phyloP scores from a whole-genome alignment of 306 rosid species.

The Gillenia trifoliata region DNA sequence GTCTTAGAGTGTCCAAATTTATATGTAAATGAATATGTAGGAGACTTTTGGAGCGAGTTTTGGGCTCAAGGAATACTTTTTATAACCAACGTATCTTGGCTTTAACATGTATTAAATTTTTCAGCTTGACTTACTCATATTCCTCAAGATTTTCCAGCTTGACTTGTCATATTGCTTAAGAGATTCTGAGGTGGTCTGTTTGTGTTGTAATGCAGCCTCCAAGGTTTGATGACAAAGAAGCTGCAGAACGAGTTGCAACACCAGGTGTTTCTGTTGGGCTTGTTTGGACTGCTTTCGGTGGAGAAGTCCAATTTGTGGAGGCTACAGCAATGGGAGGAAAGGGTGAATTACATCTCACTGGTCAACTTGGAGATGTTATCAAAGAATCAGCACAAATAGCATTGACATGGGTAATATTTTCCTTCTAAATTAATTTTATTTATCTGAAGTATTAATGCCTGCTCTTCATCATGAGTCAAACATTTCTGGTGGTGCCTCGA shows the following conservation, averaged over 20 bases:
- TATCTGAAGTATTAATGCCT: slow-evolving; percentile 14
- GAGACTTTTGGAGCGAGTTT: neutral
- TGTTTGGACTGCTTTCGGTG: slow-evolving; percentile 97
- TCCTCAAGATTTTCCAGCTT: neutral
- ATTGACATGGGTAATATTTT: slow-evolving; percentile 77
- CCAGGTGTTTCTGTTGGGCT: slow-evolving; percentile 93
- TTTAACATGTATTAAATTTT: neutral
- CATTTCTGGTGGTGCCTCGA: neutral
- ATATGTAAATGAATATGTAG: slow-evolving; percentile 1
- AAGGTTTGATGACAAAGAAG: slow-evolving; percentile 78
- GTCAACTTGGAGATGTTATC: slow-evolving; percentile 97
- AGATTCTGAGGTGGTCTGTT: neutral
- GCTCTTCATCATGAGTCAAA: neutral
- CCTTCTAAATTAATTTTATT: slow-evolving; percentile 3
- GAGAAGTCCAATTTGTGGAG: slow-evolving; percentile 99
- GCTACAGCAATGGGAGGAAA: slow-evolving; percentile 85
- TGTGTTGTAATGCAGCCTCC: slow-evolving; percentile 70
- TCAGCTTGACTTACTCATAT: neutral
- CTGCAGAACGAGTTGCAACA: slow-evolving; percentile 75
- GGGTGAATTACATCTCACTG: slow-evolving; percentile 95
- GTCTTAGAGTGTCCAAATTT: neutral
- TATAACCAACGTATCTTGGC: neutral
- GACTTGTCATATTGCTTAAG: neutral
- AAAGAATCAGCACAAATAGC: slow-evolving; percentile 99
- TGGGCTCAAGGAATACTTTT: neutral